Conservation (phyloP, 257 asterid species). For the Henckelia pumila region DNA sequence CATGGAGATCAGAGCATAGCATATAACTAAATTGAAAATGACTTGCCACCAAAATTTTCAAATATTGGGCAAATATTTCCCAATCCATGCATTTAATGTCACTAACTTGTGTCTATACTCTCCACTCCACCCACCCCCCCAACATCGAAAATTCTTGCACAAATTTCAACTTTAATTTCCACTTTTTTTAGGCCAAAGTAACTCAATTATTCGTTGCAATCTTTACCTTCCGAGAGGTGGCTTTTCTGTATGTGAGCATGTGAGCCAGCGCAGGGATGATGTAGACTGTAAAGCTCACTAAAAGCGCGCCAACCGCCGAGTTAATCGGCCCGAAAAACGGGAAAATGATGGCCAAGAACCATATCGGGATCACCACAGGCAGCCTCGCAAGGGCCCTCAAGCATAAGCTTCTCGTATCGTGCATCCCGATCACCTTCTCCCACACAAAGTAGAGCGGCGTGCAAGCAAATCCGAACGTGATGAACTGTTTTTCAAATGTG, state of each 20-base stretch:
- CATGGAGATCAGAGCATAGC: slow-evolving; percentile 31
- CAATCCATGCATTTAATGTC: slow-evolving; percentile 53
- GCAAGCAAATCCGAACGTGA: slow-evolving; percentile 91
- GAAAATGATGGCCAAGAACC: slow-evolving; percentile 94
- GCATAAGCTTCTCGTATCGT: slow-evolving; percentile 78
- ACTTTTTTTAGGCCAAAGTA: background rate
- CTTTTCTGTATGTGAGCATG: slow-evolving; percentile 79
- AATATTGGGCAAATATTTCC: slow-evolving; percentile 25
- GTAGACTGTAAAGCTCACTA: slow-evolving; percentile 94
- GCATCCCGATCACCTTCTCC: slow-evolving; percentile 98
- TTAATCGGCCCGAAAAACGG: slow-evolving; percentile 95
- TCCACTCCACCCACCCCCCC: slow-evolving; percentile 14
- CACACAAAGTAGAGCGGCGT: slow-evolving; percentile 93
- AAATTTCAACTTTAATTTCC: background rate
- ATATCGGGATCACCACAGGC: slow-evolving; percentile 87
- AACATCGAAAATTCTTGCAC: background rate
- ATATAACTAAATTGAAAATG: slow-evolving; percentile 68
- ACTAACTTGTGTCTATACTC: slow-evolving; percentile 29
- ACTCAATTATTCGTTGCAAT: background rate
- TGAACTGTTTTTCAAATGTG: slow-evolving; percentile 44
- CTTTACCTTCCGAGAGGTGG: slow-evolving; percentile 76
- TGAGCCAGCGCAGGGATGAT: slow-evolving; percentile 86
- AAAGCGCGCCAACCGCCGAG: slow-evolving; percentile 90
- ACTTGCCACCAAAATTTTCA: slow-evolving; percentile 52
- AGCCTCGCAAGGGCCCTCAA: slow-evolving; percentile 80